Conservation (phyloP, 768 basidiomycete genomes). For the Dentipellis sp. region DNA sequence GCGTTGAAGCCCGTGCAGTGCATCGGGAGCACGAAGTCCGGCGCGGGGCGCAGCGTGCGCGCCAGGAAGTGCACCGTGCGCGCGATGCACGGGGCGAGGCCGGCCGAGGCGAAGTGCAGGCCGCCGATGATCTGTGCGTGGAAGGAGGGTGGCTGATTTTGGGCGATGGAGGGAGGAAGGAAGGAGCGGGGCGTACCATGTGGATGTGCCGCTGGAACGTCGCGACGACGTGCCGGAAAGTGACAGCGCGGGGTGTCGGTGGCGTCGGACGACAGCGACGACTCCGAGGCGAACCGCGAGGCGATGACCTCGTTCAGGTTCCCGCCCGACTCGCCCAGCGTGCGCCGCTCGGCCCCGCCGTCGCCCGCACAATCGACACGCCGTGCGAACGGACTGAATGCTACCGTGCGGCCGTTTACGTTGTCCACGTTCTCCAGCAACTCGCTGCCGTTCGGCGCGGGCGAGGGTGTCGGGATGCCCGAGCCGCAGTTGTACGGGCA, state of each 20-base stretch:
- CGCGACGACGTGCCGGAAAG: slow-evolving; percentile 63
- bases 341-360: slow-evolving; percentile 38
- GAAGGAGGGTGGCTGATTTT: too few species aligned
- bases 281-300: slow-evolving; percentile 25
- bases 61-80: slow-evolving; percentile 68
- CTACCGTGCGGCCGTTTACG: slow-evolving; percentile 51
- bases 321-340: slow-evolving; percentile 48
- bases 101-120: slow-evolving; percentile 71
- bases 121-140: slow-evolving; percentile 64
- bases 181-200: slow-evolving; percentile 39
- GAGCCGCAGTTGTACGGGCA: not conserved
- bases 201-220: slow-evolving; percentile 61
- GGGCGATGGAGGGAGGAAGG: not conserved
- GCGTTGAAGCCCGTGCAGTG: slow-evolving; percentile 78
- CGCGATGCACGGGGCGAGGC: slow-evolving; percentile 50
- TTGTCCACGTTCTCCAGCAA: slow-evolving; percentile 35
- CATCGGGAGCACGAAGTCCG: slow-evolving; percentile 70
- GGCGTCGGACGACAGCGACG: slow-evolving; percentile 28
- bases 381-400: slow-evolving; percentile 25
- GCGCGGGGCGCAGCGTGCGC: slow-evolving; percentile 47
- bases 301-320: slow-evolving; percentile 69
- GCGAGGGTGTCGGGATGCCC: slow-evolving; percentile 14
- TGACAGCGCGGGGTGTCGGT: slow-evolving; percentile 52
- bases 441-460: slow-evolving; percentile 29
- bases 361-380: slow-evolving; percentile 18